A percentile compares a stretch with the other conserved stretches of the same genome.
Evolutionary conservation across 805 yeast genomes (phyloP).

Genomic region (Lipomyces sp.): DNA sequence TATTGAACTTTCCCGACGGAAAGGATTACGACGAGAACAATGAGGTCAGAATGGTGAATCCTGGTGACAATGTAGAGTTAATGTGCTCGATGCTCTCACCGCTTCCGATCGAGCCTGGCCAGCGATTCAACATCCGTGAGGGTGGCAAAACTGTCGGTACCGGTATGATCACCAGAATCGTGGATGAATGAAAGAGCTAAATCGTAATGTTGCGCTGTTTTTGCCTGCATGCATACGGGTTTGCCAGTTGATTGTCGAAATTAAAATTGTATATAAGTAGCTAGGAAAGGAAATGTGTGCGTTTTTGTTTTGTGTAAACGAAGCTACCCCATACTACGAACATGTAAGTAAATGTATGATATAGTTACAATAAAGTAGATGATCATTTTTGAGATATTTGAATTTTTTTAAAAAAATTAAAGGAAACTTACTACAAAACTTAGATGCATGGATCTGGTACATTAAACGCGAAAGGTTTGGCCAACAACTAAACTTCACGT

Average conservation of each 20-base stretch:
- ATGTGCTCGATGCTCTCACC: constrained; percentile 85
- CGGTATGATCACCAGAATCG: constrained; percentile 92
- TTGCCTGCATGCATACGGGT: neutral
- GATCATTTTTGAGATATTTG: neutral
- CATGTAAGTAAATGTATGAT: neutral
- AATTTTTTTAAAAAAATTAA: no score
- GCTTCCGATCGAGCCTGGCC: constrained; percentile 93
- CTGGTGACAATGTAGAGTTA: constrained; percentile 99
- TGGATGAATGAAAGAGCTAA: constrained; percentile 54
- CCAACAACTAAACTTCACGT: neutral
- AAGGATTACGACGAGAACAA: constrained; percentile 32
- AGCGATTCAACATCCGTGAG: constrained; percentile 99
- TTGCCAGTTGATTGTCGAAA: neutral
- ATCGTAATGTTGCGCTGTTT: neutral
- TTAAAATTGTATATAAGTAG: neutral
- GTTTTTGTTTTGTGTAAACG: neutral
- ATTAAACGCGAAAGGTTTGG: no score
- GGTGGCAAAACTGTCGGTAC: constrained; percentile 99
- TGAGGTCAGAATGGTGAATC: constrained; percentile 63
- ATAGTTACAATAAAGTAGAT: neutral
- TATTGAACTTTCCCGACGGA: constrained; percentile 82
- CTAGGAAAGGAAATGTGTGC: neutral
- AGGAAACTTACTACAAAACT: no score
- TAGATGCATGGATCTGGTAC: no score
- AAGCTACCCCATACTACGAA: neutral